phyloP scores from a whole-genome alignment of 352 stramenopile species.

The Globisporangium paroecandrum region DNA sequence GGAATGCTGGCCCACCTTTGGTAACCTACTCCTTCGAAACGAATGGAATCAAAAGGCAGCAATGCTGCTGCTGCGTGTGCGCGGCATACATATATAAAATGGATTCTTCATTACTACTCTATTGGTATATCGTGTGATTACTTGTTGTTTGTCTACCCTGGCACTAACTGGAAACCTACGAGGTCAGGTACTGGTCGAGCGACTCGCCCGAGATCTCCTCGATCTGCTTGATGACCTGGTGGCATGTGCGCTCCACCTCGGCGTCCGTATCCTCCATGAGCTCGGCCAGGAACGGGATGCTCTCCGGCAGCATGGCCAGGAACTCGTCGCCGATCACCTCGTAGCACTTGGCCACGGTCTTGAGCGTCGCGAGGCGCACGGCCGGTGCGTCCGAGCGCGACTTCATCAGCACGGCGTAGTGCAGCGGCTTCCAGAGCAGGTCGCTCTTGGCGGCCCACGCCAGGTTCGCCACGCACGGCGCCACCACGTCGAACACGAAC shows the following conservation, averaged over 20 bases:
- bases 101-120: neutral
- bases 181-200: constrained; percentile 85
- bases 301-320: constrained; percentile 86
- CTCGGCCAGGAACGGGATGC: constrained; percentile 86
- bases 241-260: constrained; percentile 81
- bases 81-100: neutral
- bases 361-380: constrained; percentile 73
- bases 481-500: constrained; percentile 69
- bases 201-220: constrained; percentile 88
- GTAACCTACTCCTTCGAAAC: neutral
- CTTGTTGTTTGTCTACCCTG: constrained; percentile 1
- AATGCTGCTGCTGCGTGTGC: neutral
- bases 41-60: neutral
- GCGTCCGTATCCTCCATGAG: constrained; percentile 85
- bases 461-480: constrained; percentile 70
- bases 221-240: constrained; percentile 88
- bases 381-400: constrained; percentile 58
- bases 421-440: constrained; percentile 85
- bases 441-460: constrained; percentile 86
- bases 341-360: constrained; percentile 85
- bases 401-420: constrained; percentile 88
- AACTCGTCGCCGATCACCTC: constrained; percentile 86
- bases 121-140: constrained; percentile 1
- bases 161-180: constrained; percentile 17
- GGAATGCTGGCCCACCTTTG: neutral